These are phyloP conservation scores for Fragilaria crotonensis DNA, from an alignment of 108 stramenopile species.

Conservation along the genomic window DNA sequence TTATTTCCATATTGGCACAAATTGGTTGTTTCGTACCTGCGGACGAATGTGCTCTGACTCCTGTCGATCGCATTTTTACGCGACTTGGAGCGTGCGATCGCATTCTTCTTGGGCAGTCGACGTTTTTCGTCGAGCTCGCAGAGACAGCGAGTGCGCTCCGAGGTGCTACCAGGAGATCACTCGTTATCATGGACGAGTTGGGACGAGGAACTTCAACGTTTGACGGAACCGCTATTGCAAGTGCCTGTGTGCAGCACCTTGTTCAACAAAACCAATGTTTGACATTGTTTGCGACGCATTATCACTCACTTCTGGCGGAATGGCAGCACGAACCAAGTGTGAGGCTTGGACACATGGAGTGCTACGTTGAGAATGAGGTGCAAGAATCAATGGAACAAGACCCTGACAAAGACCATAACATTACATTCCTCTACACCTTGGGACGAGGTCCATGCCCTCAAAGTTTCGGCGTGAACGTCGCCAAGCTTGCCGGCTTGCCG, in stretches of 20 bases:
- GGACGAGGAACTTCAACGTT: slow-evolving; percentile 91
- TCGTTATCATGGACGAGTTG: slow-evolving; percentile 97
- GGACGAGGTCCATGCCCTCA: slow-evolving; percentile 92
- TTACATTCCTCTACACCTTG: slow-evolving; percentile 97
- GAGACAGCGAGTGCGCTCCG: slow-evolving; percentile 97
- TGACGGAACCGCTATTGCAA: slow-evolving; percentile 99
- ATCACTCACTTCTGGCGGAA: slow-evolving; percentile 94
- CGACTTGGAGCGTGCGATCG: slow-evolving; percentile 98
- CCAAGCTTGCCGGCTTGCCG: slow-evolving; percentile 94
- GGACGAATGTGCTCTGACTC: slow-evolving; percentile 78
- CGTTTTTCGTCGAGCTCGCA: slow-evolving; percentile 96
- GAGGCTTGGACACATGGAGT: slow-evolving; percentile 97
- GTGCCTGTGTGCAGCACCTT: slow-evolving; percentile 91
- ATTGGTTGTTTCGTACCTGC: slow-evolving; percentile 98
- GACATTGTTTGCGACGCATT: slow-evolving; percentile 97
- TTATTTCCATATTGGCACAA: slow-evolving; percentile 95
- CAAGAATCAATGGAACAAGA: neutral
- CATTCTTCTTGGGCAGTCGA: slow-evolving; percentile 97
- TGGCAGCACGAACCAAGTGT: slow-evolving; percentile 80
- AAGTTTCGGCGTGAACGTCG: slow-evolving; percentile 98
- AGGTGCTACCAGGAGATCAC: slow-evolving; percentile 83
- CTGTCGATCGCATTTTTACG: slow-evolving; percentile 98
- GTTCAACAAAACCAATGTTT: slow-evolving; percentile 84
- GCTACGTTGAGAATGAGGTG: slow-evolving; percentile 73
- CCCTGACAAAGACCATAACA: slow-evolving; percentile 42